A percentile compares a stretch with the other conserved stretches of the same genome.
Conservation (phyloP, 306 rosid species). For the Lupinus albus region DNA sequence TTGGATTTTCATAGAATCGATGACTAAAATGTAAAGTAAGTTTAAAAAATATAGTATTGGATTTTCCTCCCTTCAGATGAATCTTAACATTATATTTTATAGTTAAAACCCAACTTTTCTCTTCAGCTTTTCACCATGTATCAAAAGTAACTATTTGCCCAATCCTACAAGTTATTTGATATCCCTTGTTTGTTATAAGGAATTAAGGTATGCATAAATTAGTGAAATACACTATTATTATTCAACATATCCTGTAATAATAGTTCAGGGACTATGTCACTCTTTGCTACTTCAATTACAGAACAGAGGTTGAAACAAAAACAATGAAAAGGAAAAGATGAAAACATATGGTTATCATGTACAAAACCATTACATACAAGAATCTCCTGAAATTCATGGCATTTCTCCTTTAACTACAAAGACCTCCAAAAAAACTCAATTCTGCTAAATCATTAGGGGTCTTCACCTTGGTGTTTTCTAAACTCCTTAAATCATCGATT, state of each 20-base stretch:
- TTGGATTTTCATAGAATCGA: no score
- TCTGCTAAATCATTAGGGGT: slow-evolving; percentile 37
- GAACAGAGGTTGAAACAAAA: slow-evolving; percentile 16
- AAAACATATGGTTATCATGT: slow-evolving; percentile 72
- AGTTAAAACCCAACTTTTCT: no score
- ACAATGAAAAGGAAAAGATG: slow-evolving; percentile 24
- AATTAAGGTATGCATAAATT: slow-evolving; percentile 44
- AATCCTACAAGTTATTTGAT: no score
- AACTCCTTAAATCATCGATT: slow-evolving; percentile 38
- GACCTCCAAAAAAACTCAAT: slow-evolving; percentile 30
- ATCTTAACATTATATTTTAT: no score
- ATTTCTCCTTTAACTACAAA: slow-evolving; percentile 42
- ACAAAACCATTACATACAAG: slow-evolving; percentile 76
- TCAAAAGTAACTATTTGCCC: no score
- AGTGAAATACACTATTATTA: slow-evolving; percentile 53
- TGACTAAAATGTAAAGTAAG: no score
- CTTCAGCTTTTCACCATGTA: no score
- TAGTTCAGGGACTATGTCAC: slow-evolving; percentile 57
- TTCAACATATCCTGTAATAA: slow-evolving; percentile 54
- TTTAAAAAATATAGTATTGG: no score
- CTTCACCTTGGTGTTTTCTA: slow-evolving; percentile 28
- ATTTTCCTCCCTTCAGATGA: no score
- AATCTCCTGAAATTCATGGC: slow-evolving; percentile 49
- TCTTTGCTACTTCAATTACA: slow-evolving; percentile 54
- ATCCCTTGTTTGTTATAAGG: slow-evolving; percentile 23